phyloP scores from a whole-genome alignment of 805 yeast genomes.

The Candida easanensis region DNA sequence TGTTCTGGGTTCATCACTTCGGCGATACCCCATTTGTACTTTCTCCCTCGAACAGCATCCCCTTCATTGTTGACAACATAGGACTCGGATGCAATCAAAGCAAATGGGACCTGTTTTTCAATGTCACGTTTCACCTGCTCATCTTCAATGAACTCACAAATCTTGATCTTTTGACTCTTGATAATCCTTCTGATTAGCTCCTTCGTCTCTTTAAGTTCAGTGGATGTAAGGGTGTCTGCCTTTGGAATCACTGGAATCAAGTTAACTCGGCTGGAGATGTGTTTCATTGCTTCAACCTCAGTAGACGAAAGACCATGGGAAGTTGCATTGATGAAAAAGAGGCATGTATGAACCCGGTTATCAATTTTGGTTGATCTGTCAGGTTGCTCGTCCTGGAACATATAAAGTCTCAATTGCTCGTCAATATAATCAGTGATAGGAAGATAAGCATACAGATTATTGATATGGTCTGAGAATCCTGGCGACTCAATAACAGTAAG shows the following conservation, averaged over 20 bases:
- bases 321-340: conserved; percentile 76
- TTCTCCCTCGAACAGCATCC: conserved; percentile 59
- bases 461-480: conserved; percentile 69
- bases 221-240: conserved; percentile 67
- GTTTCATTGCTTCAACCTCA: conserved; percentile 73
- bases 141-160: conserved; percentile 50
- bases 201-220: conserved; percentile 56
- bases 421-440: conserved; percentile 74
- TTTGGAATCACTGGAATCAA: conserved; percentile 80
- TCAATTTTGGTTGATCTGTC: conserved; percentile 52
- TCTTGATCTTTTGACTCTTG: conserved; percentile 50
- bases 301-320: conserved; percentile 58
- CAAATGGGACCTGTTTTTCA: conserved; percentile 56
- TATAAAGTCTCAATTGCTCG: conserved; percentile 65
- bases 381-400: conserved; percentile 79
- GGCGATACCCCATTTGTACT: conserved; percentile 82
- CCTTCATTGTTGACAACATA: conserved; percentile 30
- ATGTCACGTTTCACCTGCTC: conserved; percentile 33
- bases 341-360: conserved; percentile 76
- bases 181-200: conserved; percentile 48
- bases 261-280: conserved; percentile 68
- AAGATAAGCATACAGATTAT: conserved; percentile 65
- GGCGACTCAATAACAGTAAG: conserved; percentile 71
- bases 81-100: conserved; percentile 66
- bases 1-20: conserved; percentile 76